Base-by-base conservation (phyloP, 2,329 filamentous ascomycete species). In the Pseudogymnoascus sp. region DNA sequence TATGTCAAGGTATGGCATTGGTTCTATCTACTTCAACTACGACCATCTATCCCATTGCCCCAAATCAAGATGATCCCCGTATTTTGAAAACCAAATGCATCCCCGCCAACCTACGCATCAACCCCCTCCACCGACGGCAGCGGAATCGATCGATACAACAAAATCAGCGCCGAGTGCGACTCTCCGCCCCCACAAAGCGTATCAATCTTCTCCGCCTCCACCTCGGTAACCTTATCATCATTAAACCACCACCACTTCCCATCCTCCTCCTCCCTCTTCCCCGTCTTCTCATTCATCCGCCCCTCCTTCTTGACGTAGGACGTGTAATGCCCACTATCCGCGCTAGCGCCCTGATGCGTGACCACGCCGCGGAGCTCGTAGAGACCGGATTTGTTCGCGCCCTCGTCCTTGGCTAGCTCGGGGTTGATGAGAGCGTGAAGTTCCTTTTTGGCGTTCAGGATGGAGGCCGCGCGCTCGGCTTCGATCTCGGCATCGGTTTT, bases 211-310 rank as follows among this genome's bases (percentile, higher is more conserved):
- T 98, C 93, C 25, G 85, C 81, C 14, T 91, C 86, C 28, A 99
- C 95, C 79, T 99, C 95, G 13, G 89, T 87, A 36, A 99, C 95
- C 79, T 92, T 96, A 74, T 99, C 93, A 72, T 99, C 95, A 76
- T 99, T 98, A 83, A 99, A 99, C 93, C 95, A 99, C 93, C 95
- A 99, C 95, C 95, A 99, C 72, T 92, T 96, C 70, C 90, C 92
- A 73, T 96, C 92, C 73, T 96, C 92, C 72, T 90, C 86, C 63
- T 85, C 86, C 71, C 85, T 81, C 79, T 92, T 90, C 69, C 90
- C 92, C 19, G 88, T 90, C 72, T 87, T 85, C 14, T 88, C 82
- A 70, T 96, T 90, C 65, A 91, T 78, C 8, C 81, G 78, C 0
- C 85, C 88, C 66, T 88, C 82, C 83, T 99, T 97, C 83, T 98